phyloP scores from a whole-genome alignment of 2,329 filamentous ascomycete genomes.

The Ceratocystis harringtonii region DNA sequence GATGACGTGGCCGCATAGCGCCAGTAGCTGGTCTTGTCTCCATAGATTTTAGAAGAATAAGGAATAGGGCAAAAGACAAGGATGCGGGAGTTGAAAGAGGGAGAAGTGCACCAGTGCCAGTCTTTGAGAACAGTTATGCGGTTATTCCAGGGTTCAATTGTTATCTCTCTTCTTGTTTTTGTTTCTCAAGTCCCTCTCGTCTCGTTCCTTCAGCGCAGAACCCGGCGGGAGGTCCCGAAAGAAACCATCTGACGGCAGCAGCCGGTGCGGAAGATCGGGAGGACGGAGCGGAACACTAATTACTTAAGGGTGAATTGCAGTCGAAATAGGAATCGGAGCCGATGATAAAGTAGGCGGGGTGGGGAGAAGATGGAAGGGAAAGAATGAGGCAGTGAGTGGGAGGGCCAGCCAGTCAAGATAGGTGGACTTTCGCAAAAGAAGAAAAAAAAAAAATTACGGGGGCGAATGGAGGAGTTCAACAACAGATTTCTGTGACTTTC shows the following conservation, averaged over 20 bases:
- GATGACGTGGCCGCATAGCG: background rate
- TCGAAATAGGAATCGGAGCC: background rate
- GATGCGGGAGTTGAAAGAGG: background rate
- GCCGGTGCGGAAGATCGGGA: slow-evolving; percentile 2
- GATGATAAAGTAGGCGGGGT: background rate
- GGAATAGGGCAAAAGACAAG: background rate
- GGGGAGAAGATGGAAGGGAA: background rate
- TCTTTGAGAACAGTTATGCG: background rate
- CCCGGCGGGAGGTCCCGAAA: slow-evolving; percentile 8
- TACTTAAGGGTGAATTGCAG: background rate
- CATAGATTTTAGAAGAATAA: background rate
- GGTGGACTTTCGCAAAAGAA: background rate
- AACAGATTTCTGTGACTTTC: background rate
- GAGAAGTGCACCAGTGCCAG: background rate
- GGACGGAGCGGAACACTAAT: background rate
- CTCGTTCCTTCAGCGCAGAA: slow-evolving; percentile 7
- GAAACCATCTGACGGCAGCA: slow-evolving; percentile 8
- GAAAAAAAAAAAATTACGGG: background rate
- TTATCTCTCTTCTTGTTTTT: background rate
- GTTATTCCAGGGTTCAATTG: background rate
- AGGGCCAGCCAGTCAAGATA: background rate
- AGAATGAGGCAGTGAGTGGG: background rate
- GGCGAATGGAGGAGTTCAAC: background rate
- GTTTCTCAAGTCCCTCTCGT: background rate
- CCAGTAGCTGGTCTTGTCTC: background rate